Percentiles rank a stretch among this genome's conserved stretches.
These are phyloP conservation scores for Viola odorata DNA, from an alignment of 345 rosid genomes.

Conservation along the genomic window DNA sequence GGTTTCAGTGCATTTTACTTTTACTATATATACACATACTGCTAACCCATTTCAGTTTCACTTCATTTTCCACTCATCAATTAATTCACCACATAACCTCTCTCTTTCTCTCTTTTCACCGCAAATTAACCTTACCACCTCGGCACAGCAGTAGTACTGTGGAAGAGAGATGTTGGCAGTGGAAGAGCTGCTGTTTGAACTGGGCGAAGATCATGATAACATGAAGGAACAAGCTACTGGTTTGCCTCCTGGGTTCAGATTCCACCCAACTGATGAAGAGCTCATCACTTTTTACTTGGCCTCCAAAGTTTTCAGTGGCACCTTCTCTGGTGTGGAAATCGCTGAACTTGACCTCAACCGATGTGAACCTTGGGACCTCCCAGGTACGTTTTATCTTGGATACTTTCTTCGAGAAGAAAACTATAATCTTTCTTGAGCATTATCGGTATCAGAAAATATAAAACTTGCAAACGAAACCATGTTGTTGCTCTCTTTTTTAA, in stretches of 20 bases:
- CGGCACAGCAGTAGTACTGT: no score
- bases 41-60: neutral
- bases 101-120: neutral
- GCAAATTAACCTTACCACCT: no score
- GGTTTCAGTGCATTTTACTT: slow-evolving; percentile 30
- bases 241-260: slow-evolving; percentile 89
- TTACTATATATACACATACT: neutral
- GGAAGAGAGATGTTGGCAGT: no score
- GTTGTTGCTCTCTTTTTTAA: no score
- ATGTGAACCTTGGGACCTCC: slow-evolving; percentile 99
- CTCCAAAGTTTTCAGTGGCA: slow-evolving; percentile 73
- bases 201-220: slow-evolving; percentile 31
- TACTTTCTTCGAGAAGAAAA: no score
- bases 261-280: slow-evolving; percentile 97
- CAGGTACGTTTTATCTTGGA: slow-evolving; percentile 38
- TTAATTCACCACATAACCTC: neutral
- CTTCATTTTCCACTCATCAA: neutral
- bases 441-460: no score
- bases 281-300: slow-evolving; percentile 84
- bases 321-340: slow-evolving; percentile 62
- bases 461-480: no score
- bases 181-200: neutral
- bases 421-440: no score
- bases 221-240: slow-evolving; percentile 46
- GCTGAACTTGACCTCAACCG: slow-evolving; percentile 89